Base-by-base conservation (phyloP, 805 yeast species). In the Yarrowia sp. region DNA sequence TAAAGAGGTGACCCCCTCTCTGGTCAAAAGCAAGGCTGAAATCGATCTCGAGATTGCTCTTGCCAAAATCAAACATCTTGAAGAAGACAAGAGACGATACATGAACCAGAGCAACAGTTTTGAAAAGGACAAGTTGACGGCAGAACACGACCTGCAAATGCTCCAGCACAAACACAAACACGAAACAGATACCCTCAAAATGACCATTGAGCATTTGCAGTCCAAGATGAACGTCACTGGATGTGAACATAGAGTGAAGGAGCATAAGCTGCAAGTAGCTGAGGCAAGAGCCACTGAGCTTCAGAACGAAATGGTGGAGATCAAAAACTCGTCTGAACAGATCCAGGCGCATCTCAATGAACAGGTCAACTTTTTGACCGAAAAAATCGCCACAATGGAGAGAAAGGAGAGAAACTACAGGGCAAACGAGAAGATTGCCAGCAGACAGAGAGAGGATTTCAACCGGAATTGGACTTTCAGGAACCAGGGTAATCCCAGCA, bases 121-220 rank as follows among this genome's bases (percentile, higher is more conserved):
- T 15, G 47, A 55, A 47, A 36, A 13, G 15, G 61, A 39, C 11
- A 55, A 41, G 13, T 15, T 35, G 15, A 55, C 38, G n/a, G 47
- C 17, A 11, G 47, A 55, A 22, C 47, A 41, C 31, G 61, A 55
- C 1, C 15, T 55, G 17, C 47, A 55, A 3, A 48, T 48, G 38
- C 36, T 39, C 31, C n/a, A 11, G 14, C 45, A 32, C 15, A 36
- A 55, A 31, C 61, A 55, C 11, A 22, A 35, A 0, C 8, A 28
- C 44, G 60, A 51, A 10, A n/a, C 15, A 1, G 61, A 55, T 3
- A 31, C 61, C 17, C 9, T 41, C 31, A 39, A 39, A 13, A 39
- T 55, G 36, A 55, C 61, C 7, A 31, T 55, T 3, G 42, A 55
- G 6, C 61, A 55, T 7, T 13, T 55, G 28, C 43, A 55, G 61